Evolutionary conservation across 1,139 yeast genomes (phyloP), one percentile per base, ranked within the genome.

Genomic region (Scheffersomyces quercinus): DNA sequence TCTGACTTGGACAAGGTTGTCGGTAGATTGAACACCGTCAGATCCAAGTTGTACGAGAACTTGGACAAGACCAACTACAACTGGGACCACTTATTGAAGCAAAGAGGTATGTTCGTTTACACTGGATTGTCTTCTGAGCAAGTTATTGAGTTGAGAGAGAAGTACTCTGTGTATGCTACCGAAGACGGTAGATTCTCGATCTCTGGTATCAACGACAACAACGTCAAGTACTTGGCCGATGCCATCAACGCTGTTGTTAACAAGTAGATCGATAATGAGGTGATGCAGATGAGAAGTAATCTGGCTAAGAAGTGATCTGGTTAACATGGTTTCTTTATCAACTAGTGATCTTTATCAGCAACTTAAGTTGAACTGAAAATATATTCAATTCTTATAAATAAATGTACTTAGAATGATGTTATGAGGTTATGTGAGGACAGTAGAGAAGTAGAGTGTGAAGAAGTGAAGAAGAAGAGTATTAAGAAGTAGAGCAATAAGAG

Each of bases 81-180:
- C 62, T 93, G 98, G 98, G 86, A 84, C 47, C 96, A 88, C 64
- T 78, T 93, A 63, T 75, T 85, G 50, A 77, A 83, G 60, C 98
- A 93, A 69, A 87, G 95, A 65, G 99, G 99, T 60, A 93, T 93
- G 98, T 93, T 93, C 68, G 88, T 91, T 45, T 93, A 79, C 74
- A 91, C 97, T 35, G 97, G 97, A 10, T 78, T 93, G 52, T 65
- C 71, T 29, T 71, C 82, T 36, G 79, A 76, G 36, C 96, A 89
- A 67, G 93, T 88, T 39, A 73, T 81, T 44, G 71, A 74, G 52
- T 77, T 93, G 61, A 82, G 86, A 58, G 76, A 79, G 43, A 82
- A 88, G 59, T 85, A 72, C 68, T 85, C 89, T 35, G 83, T 93
- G 35, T 93, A 93, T 65, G 79, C 95, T 60, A 87, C 96, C 32